phyloP scores from a whole-genome alignment of 2,329 filamentous ascomycete genomes.

The Huntiella abstrusa region DNA sequence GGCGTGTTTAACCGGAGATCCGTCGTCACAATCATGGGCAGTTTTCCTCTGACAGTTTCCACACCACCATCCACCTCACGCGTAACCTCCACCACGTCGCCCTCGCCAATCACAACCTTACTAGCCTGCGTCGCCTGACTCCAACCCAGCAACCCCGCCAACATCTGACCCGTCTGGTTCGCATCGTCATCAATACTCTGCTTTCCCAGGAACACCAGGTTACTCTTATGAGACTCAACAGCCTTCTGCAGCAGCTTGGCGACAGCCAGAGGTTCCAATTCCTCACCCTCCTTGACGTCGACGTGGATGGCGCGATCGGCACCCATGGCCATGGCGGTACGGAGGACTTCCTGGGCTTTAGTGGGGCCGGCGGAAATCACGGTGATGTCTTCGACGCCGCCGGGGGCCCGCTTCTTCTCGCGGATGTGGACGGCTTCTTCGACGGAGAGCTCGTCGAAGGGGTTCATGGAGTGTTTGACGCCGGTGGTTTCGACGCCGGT shows the following conservation, averaged over 20 bases:
- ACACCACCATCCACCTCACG: constrained; percentile 90
- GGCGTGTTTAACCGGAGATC: constrained; percentile 91
- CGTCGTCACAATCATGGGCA: constrained; percentile 89
- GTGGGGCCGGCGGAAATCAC: constrained; percentile 73
- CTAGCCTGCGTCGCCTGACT: constrained; percentile 85
- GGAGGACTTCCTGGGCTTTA: constrained; percentile 74
- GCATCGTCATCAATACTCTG: constrained; percentile 97
- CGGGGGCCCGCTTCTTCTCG: constrained; percentile 56
- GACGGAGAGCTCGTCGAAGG: constrained; percentile 94
- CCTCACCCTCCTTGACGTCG: constrained; percentile 54
- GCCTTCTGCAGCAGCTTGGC: constrained; percentile 74
- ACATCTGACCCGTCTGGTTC: constrained; percentile 93
- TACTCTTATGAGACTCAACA: constrained; percentile 68
- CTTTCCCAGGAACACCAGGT: constrained; percentile 87
- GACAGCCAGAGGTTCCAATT: constrained; percentile 75
- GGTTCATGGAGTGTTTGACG: constrained; percentile 97
- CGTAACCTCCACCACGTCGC: constrained; percentile 55
- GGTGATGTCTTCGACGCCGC: constrained; percentile 77
- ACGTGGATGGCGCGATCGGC: constrained; percentile 85
- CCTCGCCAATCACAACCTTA: constrained; percentile 57
- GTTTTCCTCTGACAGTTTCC: constrained; percentile 67
- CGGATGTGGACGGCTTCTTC: constrained; percentile 92
- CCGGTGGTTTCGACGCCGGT: constrained; percentile 82
- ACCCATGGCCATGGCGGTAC: constrained; percentile 97
- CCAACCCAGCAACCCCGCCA: constrained; percentile 83